A percentile compares a stretch with the other conserved stretches of the same genome.
These are phyloP conservation scores for Cynanchum wilfordii DNA, from an alignment of 257 asterid genomes.

Conservation along the genomic window DNA sequence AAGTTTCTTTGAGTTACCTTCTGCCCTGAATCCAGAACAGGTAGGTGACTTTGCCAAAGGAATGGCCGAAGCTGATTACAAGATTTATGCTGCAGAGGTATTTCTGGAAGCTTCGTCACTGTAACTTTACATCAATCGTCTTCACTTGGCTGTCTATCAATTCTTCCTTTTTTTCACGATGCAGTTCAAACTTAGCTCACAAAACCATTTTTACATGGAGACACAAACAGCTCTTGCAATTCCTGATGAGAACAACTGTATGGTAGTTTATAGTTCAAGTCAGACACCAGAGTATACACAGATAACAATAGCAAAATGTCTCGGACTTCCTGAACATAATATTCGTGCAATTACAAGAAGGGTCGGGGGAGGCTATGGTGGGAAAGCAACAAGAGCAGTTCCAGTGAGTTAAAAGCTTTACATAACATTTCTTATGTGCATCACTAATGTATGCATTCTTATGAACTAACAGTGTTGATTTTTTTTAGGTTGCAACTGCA, in stretches of 20 bases:
- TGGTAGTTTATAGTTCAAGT: slow-evolving; percentile 62
- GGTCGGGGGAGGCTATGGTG: slow-evolving; percentile 82
- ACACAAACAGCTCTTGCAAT: slow-evolving; percentile 75
- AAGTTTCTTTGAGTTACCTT: slow-evolving; percentile 49
- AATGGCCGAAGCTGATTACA: slow-evolving; percentile 74
- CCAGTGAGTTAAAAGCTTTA: slow-evolving; percentile 36
- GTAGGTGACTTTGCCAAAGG: slow-evolving; percentile 66
- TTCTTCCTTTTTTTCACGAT: slow-evolving; percentile 9
- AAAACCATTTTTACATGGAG: slow-evolving; percentile 70
- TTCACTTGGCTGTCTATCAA: neutral
- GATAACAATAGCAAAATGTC: slow-evolving; percentile 52
- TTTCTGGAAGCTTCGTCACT: neutral
- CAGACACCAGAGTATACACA: slow-evolving; percentile 53
- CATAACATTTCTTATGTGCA: neutral
- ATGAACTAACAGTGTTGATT: neutral
- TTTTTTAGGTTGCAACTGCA: slow-evolving; percentile 50
- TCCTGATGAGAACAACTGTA: slow-evolving; percentile 79
- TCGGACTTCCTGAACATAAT: slow-evolving; percentile 63
- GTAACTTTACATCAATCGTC: neutral
- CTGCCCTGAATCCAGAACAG: slow-evolving; percentile 28
- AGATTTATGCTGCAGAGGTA: slow-evolving; percentile 57
- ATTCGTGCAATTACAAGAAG: slow-evolving; percentile 66
- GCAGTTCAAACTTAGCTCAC: slow-evolving; percentile 57
- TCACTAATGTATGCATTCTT: neutral
- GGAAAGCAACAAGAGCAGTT: slow-evolving; percentile 48